These are phyloP conservation scores for Ceratocystis diversiconidia DNA, from an alignment of 2,329 filamentous ascomycete species.

Conservation along the genomic window DNA sequence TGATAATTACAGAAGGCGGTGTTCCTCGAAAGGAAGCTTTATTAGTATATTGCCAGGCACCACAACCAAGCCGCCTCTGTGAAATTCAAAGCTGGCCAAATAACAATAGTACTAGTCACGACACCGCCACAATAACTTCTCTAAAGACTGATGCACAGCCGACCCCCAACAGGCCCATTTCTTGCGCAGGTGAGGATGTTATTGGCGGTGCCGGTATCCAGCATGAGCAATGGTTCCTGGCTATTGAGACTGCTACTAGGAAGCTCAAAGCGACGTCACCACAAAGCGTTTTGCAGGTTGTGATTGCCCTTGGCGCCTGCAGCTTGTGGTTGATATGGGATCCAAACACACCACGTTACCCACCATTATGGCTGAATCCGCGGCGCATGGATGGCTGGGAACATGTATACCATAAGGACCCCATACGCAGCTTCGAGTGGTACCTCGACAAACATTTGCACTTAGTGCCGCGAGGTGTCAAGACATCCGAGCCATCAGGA, in stretches of 20 bases:
- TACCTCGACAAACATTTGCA: slow-evolving; percentile 2
- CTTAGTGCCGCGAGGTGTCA: background rate
- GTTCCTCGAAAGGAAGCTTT: slow-evolving; percentile 1
- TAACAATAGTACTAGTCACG: background rate
- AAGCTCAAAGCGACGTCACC: background rate
- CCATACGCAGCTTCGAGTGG: background rate
- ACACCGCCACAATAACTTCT: background rate
- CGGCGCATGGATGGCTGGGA: slow-evolving; percentile 2
- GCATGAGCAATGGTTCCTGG: background rate
- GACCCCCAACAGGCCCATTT: background rate
- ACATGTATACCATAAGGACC: background rate
- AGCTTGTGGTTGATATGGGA: slow-evolving; percentile 7
- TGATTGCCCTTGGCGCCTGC: background rate
- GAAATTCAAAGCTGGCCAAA: background rate
- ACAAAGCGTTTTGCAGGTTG: background rate
- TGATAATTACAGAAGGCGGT: background rate
- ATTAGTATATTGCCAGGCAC: background rate
- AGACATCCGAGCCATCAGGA: background rate
- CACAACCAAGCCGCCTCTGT: background rate
- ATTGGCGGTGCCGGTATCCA: background rate
- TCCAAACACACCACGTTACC: background rate
- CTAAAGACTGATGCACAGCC: background rate
- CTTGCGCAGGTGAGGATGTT: background rate
- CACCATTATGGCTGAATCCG: slow-evolving; percentile 2
- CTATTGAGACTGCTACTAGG: background rate